Conservation (phyloP, 345 rosid genomes). For the Linum lewisii region DNA sequence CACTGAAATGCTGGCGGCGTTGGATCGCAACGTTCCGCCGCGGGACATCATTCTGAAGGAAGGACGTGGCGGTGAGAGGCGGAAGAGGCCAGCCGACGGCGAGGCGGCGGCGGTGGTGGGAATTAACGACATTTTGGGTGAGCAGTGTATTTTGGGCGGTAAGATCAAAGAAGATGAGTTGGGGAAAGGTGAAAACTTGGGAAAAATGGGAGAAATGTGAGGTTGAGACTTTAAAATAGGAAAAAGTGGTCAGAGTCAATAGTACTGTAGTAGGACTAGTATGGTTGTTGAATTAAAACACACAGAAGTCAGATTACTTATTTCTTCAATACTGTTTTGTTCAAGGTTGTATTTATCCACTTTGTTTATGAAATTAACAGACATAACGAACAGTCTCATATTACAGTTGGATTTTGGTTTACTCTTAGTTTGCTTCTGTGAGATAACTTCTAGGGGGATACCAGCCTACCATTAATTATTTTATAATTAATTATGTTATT, state of each 20-base stretch:
- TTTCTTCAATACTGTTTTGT: too few relatives aligned
- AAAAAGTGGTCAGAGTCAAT: not conserved
- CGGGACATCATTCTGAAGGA: slow-evolving; percentile 10
- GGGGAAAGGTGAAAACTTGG: slow-evolving; percentile 2
- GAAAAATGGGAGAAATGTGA: slow-evolving; percentile 7
- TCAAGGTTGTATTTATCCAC: too few relatives aligned
- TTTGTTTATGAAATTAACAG: too few relatives aligned
- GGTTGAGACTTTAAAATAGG: slow-evolving; percentile 20
- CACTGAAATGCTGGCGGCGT: slow-evolving; percentile 19
- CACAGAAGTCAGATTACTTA: too few relatives aligned
- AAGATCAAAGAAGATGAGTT: slow-evolving; percentile 19
- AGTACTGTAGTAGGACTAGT: too few relatives aligned
- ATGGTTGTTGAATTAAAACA: too few relatives aligned
- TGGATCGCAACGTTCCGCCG: slow-evolving; percentile 48
- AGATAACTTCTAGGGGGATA: too few relatives aligned
- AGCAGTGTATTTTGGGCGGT: slow-evolving; percentile 1
- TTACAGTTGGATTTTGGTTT: too few relatives aligned
- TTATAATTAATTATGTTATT: too few relatives aligned
- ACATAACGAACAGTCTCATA: too few relatives aligned
- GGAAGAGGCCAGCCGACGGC: slow-evolving; percentile 36
- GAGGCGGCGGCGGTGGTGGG: slow-evolving; percentile 17
- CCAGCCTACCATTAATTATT: too few relatives aligned
- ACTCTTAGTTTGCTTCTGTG: too few relatives aligned
- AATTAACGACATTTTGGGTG: slow-evolving; percentile 29
- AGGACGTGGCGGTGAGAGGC: slow-evolving; percentile 26